Evolutionary conservation across 2,329 filamentous ascomycete genomes (phyloP).

Genomic region (Colletotrichum shisoi): DNA sequence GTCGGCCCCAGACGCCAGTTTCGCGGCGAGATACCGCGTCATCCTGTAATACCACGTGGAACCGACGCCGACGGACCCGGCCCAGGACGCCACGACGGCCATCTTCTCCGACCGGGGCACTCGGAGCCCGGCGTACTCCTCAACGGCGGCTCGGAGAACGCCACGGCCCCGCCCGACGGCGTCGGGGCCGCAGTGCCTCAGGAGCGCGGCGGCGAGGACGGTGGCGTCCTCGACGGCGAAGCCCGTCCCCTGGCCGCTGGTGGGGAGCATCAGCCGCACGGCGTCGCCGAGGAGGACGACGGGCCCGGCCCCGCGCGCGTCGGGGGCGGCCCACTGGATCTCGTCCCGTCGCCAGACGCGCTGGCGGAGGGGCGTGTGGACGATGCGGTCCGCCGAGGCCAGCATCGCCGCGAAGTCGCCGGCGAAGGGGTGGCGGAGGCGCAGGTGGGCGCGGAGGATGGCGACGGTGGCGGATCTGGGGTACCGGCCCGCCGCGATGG

Average conservation of each 20-base stretch:
- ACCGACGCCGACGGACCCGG: constrained; percentile 37
- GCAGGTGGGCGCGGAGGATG: constrained; percentile 21
- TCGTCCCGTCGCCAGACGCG: constrained; percentile 43
- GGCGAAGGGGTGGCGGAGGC: constrained; percentile 40
- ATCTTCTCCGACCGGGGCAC: constrained; percentile 42
- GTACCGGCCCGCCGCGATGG: constrained; percentile 27
- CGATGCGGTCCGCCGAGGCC: constrained; percentile 41
- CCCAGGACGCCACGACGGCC: constrained; percentile 38
- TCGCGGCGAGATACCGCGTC: background rate
- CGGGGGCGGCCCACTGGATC: constrained; percentile 37
- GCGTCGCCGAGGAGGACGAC: constrained; percentile 42
- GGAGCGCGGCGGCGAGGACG: constrained; percentile 40
- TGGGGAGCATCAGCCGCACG: constrained; percentile 42
- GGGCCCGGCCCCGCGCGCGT: constrained; percentile 19
- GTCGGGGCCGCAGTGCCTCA: constrained; percentile 15
- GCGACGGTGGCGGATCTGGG: constrained; percentile 12
- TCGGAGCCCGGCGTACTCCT: constrained; percentile 40
- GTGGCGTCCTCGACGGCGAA: constrained; percentile 44
- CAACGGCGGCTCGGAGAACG: constrained; percentile 23
- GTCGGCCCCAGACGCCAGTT: constrained; percentile 1
- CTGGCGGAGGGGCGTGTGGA: constrained; percentile 42
- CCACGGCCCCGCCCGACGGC: too few relatives aligned
- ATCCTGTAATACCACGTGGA: constrained; percentile 21
- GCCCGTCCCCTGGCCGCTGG: constrained; percentile 43
- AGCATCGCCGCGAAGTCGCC: constrained; percentile 41